These are phyloP conservation scores for Calocybe cyanea DNA, from an alignment of 768 basidiomycete genomes.

Conservation along the genomic window DNA sequence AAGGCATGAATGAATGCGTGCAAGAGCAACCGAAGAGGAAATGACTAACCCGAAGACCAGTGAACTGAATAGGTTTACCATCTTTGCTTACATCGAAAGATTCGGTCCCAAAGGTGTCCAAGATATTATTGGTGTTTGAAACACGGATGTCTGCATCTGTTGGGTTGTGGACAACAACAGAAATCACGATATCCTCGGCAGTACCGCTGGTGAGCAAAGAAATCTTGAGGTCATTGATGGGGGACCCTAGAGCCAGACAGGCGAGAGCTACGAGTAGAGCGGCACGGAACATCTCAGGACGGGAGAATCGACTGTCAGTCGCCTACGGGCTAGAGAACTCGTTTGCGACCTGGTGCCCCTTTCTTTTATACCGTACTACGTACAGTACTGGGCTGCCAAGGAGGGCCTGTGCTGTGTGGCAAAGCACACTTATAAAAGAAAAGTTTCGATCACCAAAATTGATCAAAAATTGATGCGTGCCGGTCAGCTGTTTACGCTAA, in stretches of 20 bases:
- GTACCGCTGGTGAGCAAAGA: constrained; percentile 1
- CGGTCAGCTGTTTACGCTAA: too few species aligned
- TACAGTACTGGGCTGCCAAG: too few species aligned
- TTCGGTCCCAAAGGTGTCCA: constrained; percentile 1
- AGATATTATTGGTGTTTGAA: constrained; percentile 3
- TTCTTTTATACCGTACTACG: too few species aligned
- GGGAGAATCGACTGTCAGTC: not conserved
- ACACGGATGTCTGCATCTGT: constrained; percentile 7
- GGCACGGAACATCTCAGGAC: constrained; percentile 1
- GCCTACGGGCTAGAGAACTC: too few species aligned
- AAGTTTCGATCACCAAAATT: too few species aligned
- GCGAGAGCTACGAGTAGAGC: constrained; percentile 2
- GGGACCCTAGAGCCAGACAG: constrained; percentile 1
- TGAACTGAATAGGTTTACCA: not conserved
- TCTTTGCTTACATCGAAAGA: constrained; percentile 3
- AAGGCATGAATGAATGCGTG: not conserved
- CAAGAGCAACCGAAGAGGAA: not conserved
- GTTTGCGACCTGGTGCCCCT: too few species aligned
- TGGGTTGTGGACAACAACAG: constrained; percentile 3
- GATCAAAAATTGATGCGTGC: too few species aligned
- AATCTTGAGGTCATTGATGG: constrained; percentile 3
- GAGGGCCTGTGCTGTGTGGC: too few species aligned
- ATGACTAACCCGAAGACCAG: constrained; percentile 6
- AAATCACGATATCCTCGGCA: constrained; percentile 6
- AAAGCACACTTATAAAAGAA: too few species aligned